Evolutionary conservation across 2,329 filamentous ascomycete species (phyloP), one percentile per base, ranked within the genome.

Genomic region (Lasiodiplodia citricola): DNA sequence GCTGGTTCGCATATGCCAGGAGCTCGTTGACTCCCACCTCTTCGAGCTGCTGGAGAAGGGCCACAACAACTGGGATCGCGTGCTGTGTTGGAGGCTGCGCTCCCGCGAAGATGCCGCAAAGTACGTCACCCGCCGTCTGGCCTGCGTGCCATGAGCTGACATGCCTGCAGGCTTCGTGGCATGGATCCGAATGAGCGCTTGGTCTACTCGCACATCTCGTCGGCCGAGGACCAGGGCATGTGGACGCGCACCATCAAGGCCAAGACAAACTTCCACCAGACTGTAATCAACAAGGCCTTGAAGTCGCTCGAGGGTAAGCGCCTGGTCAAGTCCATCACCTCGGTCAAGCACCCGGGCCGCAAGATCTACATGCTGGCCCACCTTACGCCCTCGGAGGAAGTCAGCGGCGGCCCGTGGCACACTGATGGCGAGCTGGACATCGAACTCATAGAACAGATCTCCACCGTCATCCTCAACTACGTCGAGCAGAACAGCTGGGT

Each of bases 311-410:
- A 96, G 79, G 83, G 86, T 50, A 94, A 93, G 78, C 89, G 90
- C 44, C 89, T 96, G 77, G 94, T 99, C 79, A 92, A 92, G 75
- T 89, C 90, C 69, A 94, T 98, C 82, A 96, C 95, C 82, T 96
- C 91, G 79, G 94, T 97, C 80, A 94, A 97, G 82, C 91, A 92
- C 76, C 93, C 93, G 35, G 92, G 91, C 73, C 92, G 96, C 78
- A 97, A 97, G 82, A 97, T 97, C 87, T 99, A 96, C 85, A 97
- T 99, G 86, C 90, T 97, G 76, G 89, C 91, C 66, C 90, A 91
- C 71, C 87, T 99, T 70, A 88, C 90, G 13, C 95, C 96, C 0
- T 93, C 91, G 66, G 94, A 97, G 71, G 92, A 96, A 70, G 92
- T 96, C 57, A 97, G 94, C 0, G 96, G 96, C 58, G 96, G 96